Evolutionary conservation across 2,329 filamentous ascomycete genomes (phyloP).

Genomic region (Aspergillus clavatus): DNA sequence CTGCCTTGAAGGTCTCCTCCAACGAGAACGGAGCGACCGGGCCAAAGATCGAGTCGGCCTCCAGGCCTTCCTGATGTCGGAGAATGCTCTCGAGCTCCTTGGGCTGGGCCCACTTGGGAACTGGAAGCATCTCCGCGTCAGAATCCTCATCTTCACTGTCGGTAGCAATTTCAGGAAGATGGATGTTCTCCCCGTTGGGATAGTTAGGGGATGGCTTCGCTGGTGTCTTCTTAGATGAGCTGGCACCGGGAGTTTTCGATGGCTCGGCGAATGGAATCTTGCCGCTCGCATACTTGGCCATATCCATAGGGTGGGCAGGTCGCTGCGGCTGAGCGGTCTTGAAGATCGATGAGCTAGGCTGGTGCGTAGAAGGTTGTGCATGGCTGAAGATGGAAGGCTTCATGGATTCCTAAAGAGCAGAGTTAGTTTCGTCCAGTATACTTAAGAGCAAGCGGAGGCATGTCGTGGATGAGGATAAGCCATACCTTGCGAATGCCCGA

Average conservation of each 20-base stretch:
- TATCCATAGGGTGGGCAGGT: constrained; percentile 67
- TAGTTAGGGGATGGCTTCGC: constrained; percentile 74
- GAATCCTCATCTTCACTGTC: constrained; percentile 85
- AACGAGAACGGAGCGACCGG: constrained; percentile 83
- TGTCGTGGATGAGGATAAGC: too few species aligned
- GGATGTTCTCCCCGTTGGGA: constrained; percentile 82
- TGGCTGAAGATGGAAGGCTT: constrained; percentile 41
- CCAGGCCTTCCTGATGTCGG: constrained; percentile 68
- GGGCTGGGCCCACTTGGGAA: constrained; percentile 83
- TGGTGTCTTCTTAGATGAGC: constrained; percentile 32
- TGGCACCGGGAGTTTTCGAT: constrained; percentile 63
- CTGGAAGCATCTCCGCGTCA: constrained; percentile 55
- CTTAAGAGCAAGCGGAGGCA: constrained; percentile 11
- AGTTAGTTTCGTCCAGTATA: neutral
- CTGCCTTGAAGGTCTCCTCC: constrained; percentile 93
- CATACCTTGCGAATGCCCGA: constrained; percentile 67
- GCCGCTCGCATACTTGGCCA: constrained; percentile 83
- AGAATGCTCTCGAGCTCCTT: constrained; percentile 74
- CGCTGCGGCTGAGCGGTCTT: constrained; percentile 53
- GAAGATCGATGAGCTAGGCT: constrained; percentile 30
- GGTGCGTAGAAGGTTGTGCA: constrained; percentile 32
- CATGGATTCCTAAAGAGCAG: constrained; percentile 21
- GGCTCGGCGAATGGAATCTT: constrained; percentile 82
- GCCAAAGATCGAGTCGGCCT: constrained; percentile 83
- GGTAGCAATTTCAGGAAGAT: constrained; percentile 90